Conservation (phyloP, 2,329 filamentous ascomycete genomes). For the Tolypocladium pustulatum region DNA sequence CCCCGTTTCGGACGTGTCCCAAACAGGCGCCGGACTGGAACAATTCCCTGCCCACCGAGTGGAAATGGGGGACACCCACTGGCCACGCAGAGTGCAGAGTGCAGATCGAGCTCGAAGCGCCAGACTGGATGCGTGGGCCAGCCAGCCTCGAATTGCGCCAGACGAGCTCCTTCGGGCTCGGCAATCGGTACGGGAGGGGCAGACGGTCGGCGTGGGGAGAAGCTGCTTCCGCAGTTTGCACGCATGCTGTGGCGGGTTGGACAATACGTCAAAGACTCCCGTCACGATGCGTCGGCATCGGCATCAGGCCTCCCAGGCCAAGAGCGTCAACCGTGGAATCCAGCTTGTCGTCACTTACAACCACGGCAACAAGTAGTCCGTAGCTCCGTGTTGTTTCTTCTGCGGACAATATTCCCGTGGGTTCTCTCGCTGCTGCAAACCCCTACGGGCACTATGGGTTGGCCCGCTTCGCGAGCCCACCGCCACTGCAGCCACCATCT, state of each 20-base stretch:
- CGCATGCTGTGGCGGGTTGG: not conserved
- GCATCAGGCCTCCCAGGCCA: too few species aligned
- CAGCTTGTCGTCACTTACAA: too few species aligned
- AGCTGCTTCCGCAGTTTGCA: not conserved
- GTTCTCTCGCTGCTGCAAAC: not conserved
- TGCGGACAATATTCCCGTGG: not conserved
- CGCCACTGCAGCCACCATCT: not conserved
- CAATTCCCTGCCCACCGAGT: too few species aligned
- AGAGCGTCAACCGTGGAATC: too few species aligned
- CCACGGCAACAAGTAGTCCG: not conserved
- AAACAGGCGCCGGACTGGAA: not conserved
- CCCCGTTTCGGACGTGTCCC: not conserved
- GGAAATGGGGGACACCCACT: too few species aligned
- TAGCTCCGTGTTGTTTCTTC: not conserved
- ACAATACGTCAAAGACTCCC: not conserved
- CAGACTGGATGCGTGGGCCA: not conserved
- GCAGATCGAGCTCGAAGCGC: not conserved
- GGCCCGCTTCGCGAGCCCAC: not conserved
- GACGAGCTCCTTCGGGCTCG: not conserved
- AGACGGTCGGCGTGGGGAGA: not conserved
- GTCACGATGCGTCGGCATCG: too few species aligned
- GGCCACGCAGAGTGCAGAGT: not conserved
- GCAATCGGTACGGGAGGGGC: not conserved
- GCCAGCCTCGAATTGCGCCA: not conserved
- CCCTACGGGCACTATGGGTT: not conserved